Evolutionary conservation across 805 yeast genomes (phyloP), one percentile per base, ranked within the genome.

Genomic region (Yamadazyma scolyti): DNA sequence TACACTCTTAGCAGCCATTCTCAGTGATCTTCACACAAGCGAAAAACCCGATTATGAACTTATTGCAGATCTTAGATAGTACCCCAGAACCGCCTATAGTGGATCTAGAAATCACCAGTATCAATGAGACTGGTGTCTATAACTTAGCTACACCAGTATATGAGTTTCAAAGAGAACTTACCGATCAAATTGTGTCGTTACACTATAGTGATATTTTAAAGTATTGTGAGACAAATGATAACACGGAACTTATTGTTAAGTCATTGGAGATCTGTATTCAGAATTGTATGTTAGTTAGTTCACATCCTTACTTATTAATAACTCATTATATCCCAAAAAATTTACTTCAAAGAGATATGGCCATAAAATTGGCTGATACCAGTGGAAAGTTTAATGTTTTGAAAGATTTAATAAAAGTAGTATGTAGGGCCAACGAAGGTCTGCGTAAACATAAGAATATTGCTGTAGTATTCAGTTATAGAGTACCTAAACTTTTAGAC

Each of bases 181-280:
- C 89, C 8, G 95, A 90, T 55, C 96, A 88, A 52, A 88, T 93
- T 18, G 84, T 90, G 9, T 84, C 95, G 2, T 65, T 88, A 23
- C 97, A 90, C 57, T 90, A 89, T 52, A 77, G 90, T 20, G 97
- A 89, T 51, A 87, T 90, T 36, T 65, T 90, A 45, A 80, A 87
- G 56, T 89, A 82, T 53, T 88, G 85, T 49, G 95, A 87, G 52
- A 64, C 75, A 29, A 61, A 69, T 35, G 71, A 68, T 40, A 58
- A 60, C 23, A 54, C 58, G 5, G 70, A 65, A 10, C 75, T 84
- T 17, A 73, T 83, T 21, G 65, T 78, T n/a, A 85, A 85, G 48
- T 79, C 94, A 0, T 67, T 90, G 53, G 73, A 77, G 37, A 81
- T 85, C 6, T 75, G 94, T 55, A 73, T 85, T 37, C 57, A 73